These are phyloP conservation scores for Pulveroboletus sp. DNA, from an alignment of 768 basidiomycete genomes.

Conservation along the genomic window DNA sequence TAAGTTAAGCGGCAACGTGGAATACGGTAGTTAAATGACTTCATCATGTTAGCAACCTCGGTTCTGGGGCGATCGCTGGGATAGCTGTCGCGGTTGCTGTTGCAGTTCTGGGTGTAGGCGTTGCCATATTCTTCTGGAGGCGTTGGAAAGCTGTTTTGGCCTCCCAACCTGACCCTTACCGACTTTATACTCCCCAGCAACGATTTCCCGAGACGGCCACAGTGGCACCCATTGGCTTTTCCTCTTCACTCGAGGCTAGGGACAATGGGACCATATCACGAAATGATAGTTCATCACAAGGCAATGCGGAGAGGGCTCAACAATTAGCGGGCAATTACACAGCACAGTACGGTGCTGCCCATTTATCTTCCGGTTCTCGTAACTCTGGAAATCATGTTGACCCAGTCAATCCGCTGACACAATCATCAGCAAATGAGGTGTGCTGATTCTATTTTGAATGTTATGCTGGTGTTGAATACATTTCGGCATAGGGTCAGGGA, in stretches of 20 bases:
- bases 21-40: background rate
- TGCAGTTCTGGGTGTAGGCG: conserved; percentile 12
- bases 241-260: conserved; percentile 22
- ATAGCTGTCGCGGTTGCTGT: conserved; percentile 14
- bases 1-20: conserved; percentile 2
- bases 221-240: conserved; percentile 10
- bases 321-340: conserved; percentile 3
- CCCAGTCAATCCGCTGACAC: background rate
- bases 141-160: conserved; percentile 26
- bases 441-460: background rate
- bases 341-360: background rate
- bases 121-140: conserved; percentile 25
- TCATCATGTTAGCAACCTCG: conserved; percentile 8
- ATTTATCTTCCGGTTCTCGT: background rate
- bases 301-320: conserved; percentile 2
- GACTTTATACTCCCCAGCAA: conserved; percentile 11
- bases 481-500: conserved; percentile 5
- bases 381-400: conserved; percentile 13
- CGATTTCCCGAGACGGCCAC: background rate
- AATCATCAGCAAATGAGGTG: conserved; percentile 19
- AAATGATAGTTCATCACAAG: conserved; percentile 1
- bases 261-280: conserved; percentile 6
- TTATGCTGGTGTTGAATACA: background rate
- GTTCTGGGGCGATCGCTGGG: conserved; percentile 23
- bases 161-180: conserved; percentile 12